Percentiles rank a stretch among this genome's conserved stretches.
phyloP scores from a whole-genome alignment of 176 grass and related monocot species.

The Oryza coarctata region DNA sequence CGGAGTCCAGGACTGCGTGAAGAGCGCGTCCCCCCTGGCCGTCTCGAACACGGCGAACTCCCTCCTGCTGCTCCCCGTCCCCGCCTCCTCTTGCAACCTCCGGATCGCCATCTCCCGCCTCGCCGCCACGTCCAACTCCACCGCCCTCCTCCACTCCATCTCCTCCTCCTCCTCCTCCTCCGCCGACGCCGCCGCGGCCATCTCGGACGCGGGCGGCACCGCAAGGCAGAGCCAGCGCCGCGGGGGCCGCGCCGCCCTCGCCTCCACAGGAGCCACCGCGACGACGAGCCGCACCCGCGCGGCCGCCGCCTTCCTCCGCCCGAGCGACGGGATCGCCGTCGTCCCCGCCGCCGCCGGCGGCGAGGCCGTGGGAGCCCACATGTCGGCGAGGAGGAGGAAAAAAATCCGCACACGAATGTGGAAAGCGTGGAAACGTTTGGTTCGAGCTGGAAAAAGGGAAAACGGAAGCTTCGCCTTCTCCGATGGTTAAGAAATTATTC shows the following conservation, averaged over 20 bases:
- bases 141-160: slow-evolving; percentile 20
- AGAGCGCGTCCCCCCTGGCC: slow-evolving; percentile 68
- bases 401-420: neutral
- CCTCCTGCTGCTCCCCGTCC: slow-evolving; percentile 35
- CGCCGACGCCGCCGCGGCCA: neutral
- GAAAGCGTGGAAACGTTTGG: no score
- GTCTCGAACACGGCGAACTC: slow-evolving; percentile 69
- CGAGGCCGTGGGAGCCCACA: slow-evolving; percentile 47
- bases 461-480: neutral
- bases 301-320: neutral
- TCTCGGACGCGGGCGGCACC: slow-evolving; percentile 39
- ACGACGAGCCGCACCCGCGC: slow-evolving; percentile 10
- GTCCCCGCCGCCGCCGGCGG: slow-evolving; percentile 3
- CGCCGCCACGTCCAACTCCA: slow-evolving; percentile 51
- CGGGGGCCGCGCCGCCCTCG: neutral
- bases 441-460: no score
- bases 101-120: slow-evolving; percentile 60
- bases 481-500: neutral
- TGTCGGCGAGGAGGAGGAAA: slow-evolving; percentile 10
- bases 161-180: neutral
- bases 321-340: neutral
- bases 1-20: slow-evolving; percentile 90
- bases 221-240: slow-evolving; percentile 22
- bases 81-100: slow-evolving; percentile 55
- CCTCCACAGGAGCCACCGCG: neutral